These are phyloP conservation scores for Hyaloperonospora arabidopsidis DNA, from an alignment of 352 stramenopile species.

Conservation along the genomic window DNA sequence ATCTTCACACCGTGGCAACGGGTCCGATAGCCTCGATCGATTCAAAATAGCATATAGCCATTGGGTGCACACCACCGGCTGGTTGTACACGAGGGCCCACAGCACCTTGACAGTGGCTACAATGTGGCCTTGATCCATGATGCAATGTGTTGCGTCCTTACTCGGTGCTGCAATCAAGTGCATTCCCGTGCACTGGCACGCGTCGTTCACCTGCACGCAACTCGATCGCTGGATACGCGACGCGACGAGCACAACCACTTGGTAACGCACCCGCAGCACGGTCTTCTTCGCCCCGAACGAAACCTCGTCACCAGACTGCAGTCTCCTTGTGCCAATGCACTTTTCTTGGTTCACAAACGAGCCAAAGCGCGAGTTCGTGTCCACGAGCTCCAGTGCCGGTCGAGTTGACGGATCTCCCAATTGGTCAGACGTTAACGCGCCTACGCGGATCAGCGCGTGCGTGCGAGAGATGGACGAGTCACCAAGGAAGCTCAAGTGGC, in stretches of 20 bases:
- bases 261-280: conserved; percentile 72
- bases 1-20: conserved; percentile 65
- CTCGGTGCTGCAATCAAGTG: conserved; percentile 52
- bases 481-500: conserved; percentile 77
- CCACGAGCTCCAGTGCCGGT: conserved; percentile 61
- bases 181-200: conserved; percentile 76
- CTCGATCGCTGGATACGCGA: conserved; percentile 61
- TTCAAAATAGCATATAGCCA: conserved; percentile 77
- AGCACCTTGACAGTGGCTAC: conserved; percentile 82
- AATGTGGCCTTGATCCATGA: conserved; percentile 76
- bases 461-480: conserved; percentile 78
- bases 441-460: conserved; percentile 70
- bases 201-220: conserved; percentile 55
- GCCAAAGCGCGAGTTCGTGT: conserved; percentile 79
- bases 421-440: conserved; percentile 49
- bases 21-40: conserved; percentile 64
- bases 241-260: conserved; percentile 69
- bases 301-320: conserved; percentile 65
- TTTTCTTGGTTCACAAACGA: conserved; percentile 83
- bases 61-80: conserved; percentile 69
- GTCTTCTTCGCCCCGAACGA: conserved; percentile 81
- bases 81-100: conserved; percentile 80
- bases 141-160: conserved; percentile 72
- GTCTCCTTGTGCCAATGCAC: conserved; percentile 33
- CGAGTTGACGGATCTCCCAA: conserved; percentile 46